Percentiles rank a stretch among this genome's conserved stretches.
phyloP scores from a whole-genome alignment of 1,284 basidiomycete genomes.

The Singerocomus rubriflavus region DNA sequence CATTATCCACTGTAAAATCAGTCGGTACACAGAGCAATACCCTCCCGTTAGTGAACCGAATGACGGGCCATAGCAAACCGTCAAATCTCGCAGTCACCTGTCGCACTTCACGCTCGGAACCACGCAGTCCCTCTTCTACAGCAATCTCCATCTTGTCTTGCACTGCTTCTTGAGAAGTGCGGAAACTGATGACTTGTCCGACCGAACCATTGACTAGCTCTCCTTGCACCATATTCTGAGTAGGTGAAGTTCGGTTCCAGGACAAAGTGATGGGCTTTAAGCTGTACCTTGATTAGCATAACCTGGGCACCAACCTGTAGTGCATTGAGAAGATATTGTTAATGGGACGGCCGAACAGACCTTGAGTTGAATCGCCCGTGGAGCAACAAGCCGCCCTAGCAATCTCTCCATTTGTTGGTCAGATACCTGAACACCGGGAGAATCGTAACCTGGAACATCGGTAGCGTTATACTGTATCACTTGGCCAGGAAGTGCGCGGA shows the following conservation, averaged over 20 bases:
- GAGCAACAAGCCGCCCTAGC: conserved; percentile 29
- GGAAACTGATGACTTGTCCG: conserved; percentile 76
- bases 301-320: conserved; percentile 46
- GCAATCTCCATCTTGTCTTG: conserved; percentile 41
- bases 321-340: conserved; percentile 9
- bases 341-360: conserved; percentile 11
- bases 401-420: conserved; percentile 27
- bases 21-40: conserved; percentile 47
- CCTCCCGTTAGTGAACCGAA: conserved; percentile 48
- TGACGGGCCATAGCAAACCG: conserved; percentile 49
- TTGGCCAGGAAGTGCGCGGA: conserved; percentile 24
- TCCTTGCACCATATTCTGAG: conserved; percentile 51
- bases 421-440: conserved; percentile 24
- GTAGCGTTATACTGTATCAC: conserved; percentile 21
- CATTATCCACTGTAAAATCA: conserved; percentile 58
- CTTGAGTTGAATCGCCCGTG: conserved; percentile 25
- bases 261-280: not conserved
- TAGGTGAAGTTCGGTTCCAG: not conserved
- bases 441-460: conserved; percentile 26
- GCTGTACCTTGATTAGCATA: conserved; percentile 70
- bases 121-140: conserved; percentile 32
- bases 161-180: conserved; percentile 42
- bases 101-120: conserved; percentile 25
- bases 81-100: conserved; percentile 26
- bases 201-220: conserved; percentile 87